Evolutionary conservation across 169 alveolate species (phyloP), one percentile per base, ranked within the genome.

Genomic region (Plasmodium gaboni): DNA sequence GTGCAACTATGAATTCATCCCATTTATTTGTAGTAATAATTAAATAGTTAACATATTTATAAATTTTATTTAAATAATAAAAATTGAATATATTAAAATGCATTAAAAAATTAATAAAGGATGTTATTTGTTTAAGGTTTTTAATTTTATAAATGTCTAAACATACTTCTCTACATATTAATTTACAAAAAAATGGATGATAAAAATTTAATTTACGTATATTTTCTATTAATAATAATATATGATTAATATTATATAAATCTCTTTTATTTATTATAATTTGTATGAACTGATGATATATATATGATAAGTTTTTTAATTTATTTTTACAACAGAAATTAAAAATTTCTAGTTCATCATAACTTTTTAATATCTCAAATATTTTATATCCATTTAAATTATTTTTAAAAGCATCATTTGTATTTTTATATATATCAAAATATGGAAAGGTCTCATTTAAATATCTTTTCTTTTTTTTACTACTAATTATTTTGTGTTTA

Each of bases 361-460:
- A 74, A 26, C 50, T 63, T 24, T 74, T 60, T 24, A 74, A 2
- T n/a, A 63, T 46, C 64, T 74, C 32, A 8, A 74, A 53, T 12
- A 74, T 46, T 1, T 10, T 19, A 74, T 74, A 74, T 74, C 73
- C 76, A 44, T 51, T 5, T 24, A 74, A 68, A 63, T 74, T 74
- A 74, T 74, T 74, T 63, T 63, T 74, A 74, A 74, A 74, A 15
- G 88, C 74, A 10, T 63, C 76, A 46, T 74, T 63, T 42, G 74
- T 74, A 63, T 74, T 74, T 74, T 74, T 74, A 38, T 74, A 74
- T 42, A 74, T 63, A 32, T 74, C 76, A 61, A 74, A 74, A 19
- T 44, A 74, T 24, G 88, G 88, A 24, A 74, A 74, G 38, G 12
- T 68, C 26, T 63, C 1, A 9, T 60, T 46, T 51, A 63, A 46